Evolutionary conservation across 768 basidiomycete species (phyloP).

Genomic region (Gyrodon lividus): DNA sequence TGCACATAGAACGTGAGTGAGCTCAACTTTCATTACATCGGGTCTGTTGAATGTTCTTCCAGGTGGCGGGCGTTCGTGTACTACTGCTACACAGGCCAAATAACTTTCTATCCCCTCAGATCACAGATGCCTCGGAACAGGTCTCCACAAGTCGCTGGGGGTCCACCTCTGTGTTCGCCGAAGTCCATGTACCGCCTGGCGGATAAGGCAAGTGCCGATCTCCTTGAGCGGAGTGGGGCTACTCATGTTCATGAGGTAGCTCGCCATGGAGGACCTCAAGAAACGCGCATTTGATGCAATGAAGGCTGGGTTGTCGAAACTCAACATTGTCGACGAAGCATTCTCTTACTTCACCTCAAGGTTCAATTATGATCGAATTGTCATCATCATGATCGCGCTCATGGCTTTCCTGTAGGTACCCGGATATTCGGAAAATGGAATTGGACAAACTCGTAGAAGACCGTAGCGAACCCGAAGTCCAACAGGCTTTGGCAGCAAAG

Average conservation of each 20-base stretch:
- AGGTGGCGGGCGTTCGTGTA: conserved; percentile 27
- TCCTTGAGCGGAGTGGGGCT: not conserved
- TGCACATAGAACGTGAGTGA: conserved; percentile 19
- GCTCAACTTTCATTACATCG: not conserved
- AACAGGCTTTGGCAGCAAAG: conserved; percentile 8
- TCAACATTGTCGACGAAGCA: conserved; percentile 24
- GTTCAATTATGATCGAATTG: not conserved
- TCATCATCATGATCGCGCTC: not conserved
- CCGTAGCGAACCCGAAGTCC: conserved; percentile 10
- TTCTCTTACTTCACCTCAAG: conserved; percentile 29
- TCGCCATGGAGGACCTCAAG: conserved; percentile 19
- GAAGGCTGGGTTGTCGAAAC: conserved; percentile 8
- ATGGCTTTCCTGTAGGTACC: conserved; percentile 11
- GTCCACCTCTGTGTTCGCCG: conserved; percentile 28
- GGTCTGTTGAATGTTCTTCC: not conserved
- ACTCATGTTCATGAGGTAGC: conserved; percentile 1
- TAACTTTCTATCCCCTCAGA: conserved; percentile 16
- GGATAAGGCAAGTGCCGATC: conserved; percentile 21
- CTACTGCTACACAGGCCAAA: conserved; percentile 24
- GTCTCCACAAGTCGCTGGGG: not conserved
- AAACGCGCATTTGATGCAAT: conserved; percentile 19
- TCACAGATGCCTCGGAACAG: conserved; percentile 9
- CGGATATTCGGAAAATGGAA: conserved; percentile 15
- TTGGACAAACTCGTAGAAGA: conserved; percentile 13
- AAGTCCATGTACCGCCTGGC: conserved; percentile 40